Base-by-base conservation (phyloP, 1,284 basidiomycete species). In the Vanrija pseudolonga region DNA sequence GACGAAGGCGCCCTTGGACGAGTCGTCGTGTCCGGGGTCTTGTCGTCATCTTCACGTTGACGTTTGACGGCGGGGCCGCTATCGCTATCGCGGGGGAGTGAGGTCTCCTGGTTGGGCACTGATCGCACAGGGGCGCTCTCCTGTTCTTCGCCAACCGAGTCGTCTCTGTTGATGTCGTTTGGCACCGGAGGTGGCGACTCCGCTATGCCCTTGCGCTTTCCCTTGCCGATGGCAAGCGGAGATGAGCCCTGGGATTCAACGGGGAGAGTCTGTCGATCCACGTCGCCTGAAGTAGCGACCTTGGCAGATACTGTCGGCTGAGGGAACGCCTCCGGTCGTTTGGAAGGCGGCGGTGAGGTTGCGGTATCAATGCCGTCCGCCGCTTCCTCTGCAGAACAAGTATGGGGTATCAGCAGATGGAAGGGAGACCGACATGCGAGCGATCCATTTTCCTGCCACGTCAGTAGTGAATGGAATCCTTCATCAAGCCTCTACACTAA, bases 361-460 rank as follows among this genome's bases (percentile, higher is more conserved):
- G 32, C 4, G 0, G 32, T 18, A 2, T 44, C 48, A 3, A 41
- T 15, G 2, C 22, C 22, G 1, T 46, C 41, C 32, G 12, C 32
- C 14, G 32, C 9, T 0, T 46, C 53, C 4, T 49, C 53, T 3
- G 52, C 20, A 12, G 69, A 68, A 46, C 69, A 71, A 17, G 62
- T 45, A 52, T 72, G 71, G 0, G 72, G 72, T 15, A 72, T 52
- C 14, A 72, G 55, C 4, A 73, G 61, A 46, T 69, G 68, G 58
- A 74, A 71, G 9, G 70, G 68, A 23, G 69, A 67, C 4, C 62
- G 66, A 50, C 71, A 74, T 0, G 57, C 8, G 32, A 32, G 32
- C 2, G 61, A 53, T 19, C 53, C 57, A n/a, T 36, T 32, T 4
- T 45, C 26, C 24, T 57, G 18, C 38, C 45, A 6, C 6, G 38